A percentile compares a stretch with the other conserved stretches of the same genome.
Evolutionary conservation across 1,284 basidiomycete species (phyloP).

Genomic region (Ceratobasidium sp.): DNA sequence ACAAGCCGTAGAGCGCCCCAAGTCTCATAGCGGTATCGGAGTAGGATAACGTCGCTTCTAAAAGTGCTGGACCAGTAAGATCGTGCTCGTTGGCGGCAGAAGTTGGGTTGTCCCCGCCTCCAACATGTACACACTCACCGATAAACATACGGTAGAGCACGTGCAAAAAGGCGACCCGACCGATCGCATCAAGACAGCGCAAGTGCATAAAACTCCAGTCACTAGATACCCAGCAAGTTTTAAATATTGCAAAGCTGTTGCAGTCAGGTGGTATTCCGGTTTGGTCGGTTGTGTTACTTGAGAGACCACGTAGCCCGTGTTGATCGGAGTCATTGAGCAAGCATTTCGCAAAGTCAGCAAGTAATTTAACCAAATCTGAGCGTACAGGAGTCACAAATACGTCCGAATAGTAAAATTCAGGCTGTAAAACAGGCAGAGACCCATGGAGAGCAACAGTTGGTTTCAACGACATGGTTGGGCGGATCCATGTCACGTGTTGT

Average conservation of each 20-base stretch:
- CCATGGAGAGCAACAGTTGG: conserved; percentile 41
- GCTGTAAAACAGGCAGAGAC: conserved; percentile 32
- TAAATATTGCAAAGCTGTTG: conserved; percentile 34
- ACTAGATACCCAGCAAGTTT: conserved; percentile 36
- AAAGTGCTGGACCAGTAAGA: conserved; percentile 4
- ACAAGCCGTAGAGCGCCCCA: conserved; percentile 40
- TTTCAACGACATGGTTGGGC: conserved; percentile 26
- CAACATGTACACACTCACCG: conserved; percentile 21
- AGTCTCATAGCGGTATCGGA: conserved; percentile 19
- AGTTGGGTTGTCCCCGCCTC: neutral
- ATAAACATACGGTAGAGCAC: conserved; percentile 36
- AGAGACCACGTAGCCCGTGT: conserved; percentile 14
- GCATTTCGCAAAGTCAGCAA: conserved; percentile 33
- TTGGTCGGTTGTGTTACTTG: conserved; percentile 38
- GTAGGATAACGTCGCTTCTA: conserved; percentile 21
- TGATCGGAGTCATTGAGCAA: conserved; percentile 40
- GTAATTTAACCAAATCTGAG: conserved; percentile 32
- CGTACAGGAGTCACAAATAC: conserved; percentile 25
- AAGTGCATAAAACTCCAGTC: conserved; percentile 39
- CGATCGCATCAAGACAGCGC: conserved; percentile 42
- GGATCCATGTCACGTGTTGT: conserved; percentile 21
- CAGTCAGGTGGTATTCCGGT: conserved; percentile 22
- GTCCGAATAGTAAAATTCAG: conserved; percentile 36
- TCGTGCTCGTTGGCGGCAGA: conserved; percentile 2
- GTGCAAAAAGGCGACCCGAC: conserved; percentile 34